Conservation (phyloP, 148 eudicot species). For the Chenopodium album region DNA sequence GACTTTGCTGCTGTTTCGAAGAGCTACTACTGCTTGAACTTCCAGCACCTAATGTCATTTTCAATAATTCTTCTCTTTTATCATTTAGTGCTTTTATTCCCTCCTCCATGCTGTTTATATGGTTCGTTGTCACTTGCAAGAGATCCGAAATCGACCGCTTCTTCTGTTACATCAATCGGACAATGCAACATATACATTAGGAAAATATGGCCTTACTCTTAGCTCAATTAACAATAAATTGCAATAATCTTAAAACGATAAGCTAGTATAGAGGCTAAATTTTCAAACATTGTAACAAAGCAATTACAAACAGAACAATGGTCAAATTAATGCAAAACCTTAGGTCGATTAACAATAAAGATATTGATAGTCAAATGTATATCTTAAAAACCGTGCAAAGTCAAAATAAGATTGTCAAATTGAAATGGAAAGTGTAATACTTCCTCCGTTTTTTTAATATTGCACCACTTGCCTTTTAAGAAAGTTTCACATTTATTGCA, state of each 20-base stretch:
- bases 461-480: no score
- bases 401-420: no score
- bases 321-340: no score
- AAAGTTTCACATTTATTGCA: no score
- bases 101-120: conserved; percentile 30
- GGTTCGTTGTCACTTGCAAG: conserved; percentile 29
- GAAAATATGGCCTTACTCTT: not conserved
- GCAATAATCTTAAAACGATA: no score
- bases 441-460: no score
- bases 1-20: not conserved
- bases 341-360: no score
- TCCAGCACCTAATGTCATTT: not conserved
- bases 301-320: no score
- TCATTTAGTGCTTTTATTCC: conserved; percentile 25
- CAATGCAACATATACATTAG: not conserved
- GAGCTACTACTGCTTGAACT: not conserved
- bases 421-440: no score
- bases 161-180: conserved; percentile 23
- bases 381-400: no score
- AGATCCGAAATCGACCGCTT: conserved; percentile 39
- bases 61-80: conserved; percentile 22
- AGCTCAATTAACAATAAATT: not conserved
- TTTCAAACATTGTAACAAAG: not conserved
- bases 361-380: no score
- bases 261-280: no score